Conservation (phyloP, 1,284 basidiomycete genomes). For the Apiotrichum gracile region DNA sequence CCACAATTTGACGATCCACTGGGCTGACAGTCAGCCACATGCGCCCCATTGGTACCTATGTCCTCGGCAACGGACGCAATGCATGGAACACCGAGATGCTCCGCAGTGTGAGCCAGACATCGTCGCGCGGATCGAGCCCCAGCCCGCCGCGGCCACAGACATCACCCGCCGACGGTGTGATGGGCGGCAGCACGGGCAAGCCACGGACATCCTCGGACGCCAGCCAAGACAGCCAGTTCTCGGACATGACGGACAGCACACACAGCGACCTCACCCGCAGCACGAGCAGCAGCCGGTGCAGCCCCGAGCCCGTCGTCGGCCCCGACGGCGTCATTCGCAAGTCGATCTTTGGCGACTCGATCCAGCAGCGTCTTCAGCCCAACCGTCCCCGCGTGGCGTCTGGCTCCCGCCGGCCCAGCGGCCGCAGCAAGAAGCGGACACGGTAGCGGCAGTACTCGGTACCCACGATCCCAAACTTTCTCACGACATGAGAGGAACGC, state of each 20-base stretch:
- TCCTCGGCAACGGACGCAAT: background rate
- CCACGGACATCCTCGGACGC: background rate
- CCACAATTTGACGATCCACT: background rate
- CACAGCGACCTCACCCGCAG: background rate
- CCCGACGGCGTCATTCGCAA: background rate
- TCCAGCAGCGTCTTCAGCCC: background rate
- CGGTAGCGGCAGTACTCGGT: background rate
- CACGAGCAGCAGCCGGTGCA: background rate
- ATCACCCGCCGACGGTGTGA: background rate
- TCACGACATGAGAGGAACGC: too few relatives aligned
- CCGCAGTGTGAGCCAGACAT: background rate
- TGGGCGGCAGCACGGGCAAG: background rate
- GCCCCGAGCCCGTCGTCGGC: background rate
- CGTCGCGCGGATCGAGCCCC: background rate
- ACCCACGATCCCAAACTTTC: too few relatives aligned
- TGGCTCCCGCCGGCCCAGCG: background rate
- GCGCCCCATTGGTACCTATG: background rate
- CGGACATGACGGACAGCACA: background rate
- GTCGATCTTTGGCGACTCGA: background rate
- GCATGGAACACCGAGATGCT: background rate
- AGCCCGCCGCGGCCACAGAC: background rate
- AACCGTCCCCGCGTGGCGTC: background rate
- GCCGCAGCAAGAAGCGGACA: background rate
- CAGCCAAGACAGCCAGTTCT: background rate
- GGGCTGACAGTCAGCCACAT: constrained; percentile 1